Percentiles rank a stretch among this genome's conserved stretches.
These are phyloP conservation scores for Talaromyces sp. DNA, from an alignment of 2,329 filamentous ascomycete species.

Conservation along the genomic window DNA sequence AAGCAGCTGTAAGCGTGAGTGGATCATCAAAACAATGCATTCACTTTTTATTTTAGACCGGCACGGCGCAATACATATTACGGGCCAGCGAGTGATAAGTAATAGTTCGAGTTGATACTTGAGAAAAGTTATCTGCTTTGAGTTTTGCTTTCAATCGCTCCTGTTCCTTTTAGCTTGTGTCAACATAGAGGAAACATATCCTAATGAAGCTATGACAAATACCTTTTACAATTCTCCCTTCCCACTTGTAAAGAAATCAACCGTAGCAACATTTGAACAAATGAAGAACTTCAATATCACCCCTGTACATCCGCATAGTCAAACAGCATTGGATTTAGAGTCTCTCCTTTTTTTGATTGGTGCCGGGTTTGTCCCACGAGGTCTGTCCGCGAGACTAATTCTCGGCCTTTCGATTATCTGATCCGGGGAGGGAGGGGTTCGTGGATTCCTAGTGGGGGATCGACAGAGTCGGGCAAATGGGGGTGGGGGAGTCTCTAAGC, in stretches of 20 bases:
- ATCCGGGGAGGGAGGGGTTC: background rate
- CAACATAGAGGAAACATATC: slow-evolving; percentile 19
- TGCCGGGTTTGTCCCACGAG: background rate
- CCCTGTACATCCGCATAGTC: too few species aligned
- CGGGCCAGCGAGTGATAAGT: background rate
- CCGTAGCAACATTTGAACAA: too few species aligned
- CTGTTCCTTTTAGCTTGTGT: slow-evolving; percentile 11
- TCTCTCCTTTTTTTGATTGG: slow-evolving; percentile 13
- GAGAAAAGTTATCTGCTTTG: too few species aligned
- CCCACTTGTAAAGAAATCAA: too few species aligned
- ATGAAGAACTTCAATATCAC: background rate
- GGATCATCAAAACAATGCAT: slow-evolving; percentile 14
- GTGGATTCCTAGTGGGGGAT: slow-evolving; percentile 5
- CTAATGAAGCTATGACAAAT: slow-evolving; percentile 21
- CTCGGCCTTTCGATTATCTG: background rate
- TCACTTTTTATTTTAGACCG: slow-evolving; percentile 7
- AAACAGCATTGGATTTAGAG: too few species aligned
- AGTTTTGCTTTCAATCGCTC: slow-evolving; percentile 5
- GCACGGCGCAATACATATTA: slow-evolving; percentile 13
- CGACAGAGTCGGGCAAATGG: background rate
- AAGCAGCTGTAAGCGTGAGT: slow-evolving; percentile 47
- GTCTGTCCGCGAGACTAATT: slow-evolving; percentile 12
- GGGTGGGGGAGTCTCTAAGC: background rate
- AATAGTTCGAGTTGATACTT: background rate
- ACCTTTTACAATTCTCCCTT: background rate